Conservation (phyloP, 352 stramenopile genomes). For the Pythium folliculosum region DNA sequence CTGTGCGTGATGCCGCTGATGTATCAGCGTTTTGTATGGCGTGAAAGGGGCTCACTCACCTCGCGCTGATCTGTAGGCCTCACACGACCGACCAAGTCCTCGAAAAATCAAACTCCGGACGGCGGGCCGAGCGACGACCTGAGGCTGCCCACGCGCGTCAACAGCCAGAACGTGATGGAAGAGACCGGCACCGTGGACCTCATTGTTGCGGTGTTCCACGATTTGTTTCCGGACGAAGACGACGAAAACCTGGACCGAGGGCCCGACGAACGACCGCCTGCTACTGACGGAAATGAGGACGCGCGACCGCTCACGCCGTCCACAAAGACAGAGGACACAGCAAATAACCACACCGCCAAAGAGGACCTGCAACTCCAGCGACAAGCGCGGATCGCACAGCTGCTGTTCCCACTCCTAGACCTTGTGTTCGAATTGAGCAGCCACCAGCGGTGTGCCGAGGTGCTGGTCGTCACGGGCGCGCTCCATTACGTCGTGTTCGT, state of each 20-base stretch:
- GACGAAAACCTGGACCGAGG: constrained; percentile 3
- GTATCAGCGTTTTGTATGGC: neutral
- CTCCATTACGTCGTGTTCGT: constrained; percentile 74
- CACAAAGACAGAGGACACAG: constrained; percentile 10
- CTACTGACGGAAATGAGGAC: constrained; percentile 1
- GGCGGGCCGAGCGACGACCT: constrained; percentile 44
- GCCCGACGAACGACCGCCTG: neutral
- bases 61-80: constrained; percentile 34
- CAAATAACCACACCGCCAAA: no score
- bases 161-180: constrained; percentile 71
- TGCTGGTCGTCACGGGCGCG: constrained; percentile 59
- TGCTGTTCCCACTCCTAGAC: constrained; percentile 67
- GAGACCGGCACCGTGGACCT: constrained; percentile 60
- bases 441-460: constrained; percentile 65
- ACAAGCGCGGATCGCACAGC: constrained; percentile 10
- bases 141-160: constrained; percentile 54
- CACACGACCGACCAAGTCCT: constrained; percentile 24
- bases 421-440: constrained; percentile 68
- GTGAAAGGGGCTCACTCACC: neutral
- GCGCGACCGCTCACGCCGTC: constrained; percentile 22
- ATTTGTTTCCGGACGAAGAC: constrained; percentile 70
- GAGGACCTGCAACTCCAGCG: neutral
- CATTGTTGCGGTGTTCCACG: constrained; percentile 62
- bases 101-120: constrained; percentile 38
- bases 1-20: constrained; percentile 39